A percentile compares a stretch with the other conserved stretches of the same genome.
phyloP scores from a whole-genome alignment of 2,329 filamentous ascomycete species.

The Scedosporium minutisporum region DNA sequence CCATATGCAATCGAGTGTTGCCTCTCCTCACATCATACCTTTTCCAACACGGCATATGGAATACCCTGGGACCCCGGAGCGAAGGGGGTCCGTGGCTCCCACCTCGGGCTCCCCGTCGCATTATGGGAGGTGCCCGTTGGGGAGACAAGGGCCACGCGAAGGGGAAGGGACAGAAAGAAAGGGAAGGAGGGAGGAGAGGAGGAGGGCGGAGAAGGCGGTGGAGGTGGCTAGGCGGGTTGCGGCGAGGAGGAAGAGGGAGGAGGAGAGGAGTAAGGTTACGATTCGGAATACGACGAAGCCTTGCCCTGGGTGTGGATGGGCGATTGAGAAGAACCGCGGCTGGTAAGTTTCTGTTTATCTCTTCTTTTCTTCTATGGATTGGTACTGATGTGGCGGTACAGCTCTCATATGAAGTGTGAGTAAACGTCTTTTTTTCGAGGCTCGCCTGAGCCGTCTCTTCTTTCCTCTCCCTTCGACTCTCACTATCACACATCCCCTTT shows the following conservation, averaged over 20 bases:
- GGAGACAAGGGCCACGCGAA: no score
- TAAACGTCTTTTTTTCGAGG: conserved; percentile 7
- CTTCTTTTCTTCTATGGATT: not conserved
- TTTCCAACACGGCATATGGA: no score
- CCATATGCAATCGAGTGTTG: no score
- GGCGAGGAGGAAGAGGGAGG: conserved; percentile 22
- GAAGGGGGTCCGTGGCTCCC: no score
- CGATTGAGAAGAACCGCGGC: conserved; percentile 30
- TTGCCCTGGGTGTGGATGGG: conserved; percentile 26
- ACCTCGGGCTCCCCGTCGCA: no score
- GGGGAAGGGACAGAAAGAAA: no score
- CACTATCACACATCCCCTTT: not conserved
- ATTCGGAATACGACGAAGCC: conserved; percentile 24
- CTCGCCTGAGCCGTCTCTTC: conserved; percentile 3
- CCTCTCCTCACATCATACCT: no score
- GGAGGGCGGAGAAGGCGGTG: conserved; percentile 16
- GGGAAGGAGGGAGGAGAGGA: conserved; percentile 14
- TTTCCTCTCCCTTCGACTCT: not conserved
- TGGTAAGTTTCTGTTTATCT: conserved; percentile 24
- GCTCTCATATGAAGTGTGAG: conserved; percentile 33
- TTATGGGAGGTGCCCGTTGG: no score
- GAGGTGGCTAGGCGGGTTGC: conserved; percentile 17
- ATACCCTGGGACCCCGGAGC: no score
- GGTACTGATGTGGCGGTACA: conserved; percentile 16
- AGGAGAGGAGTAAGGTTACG: conserved; percentile 19